Evolutionary conservation across 345 rosid species (phyloP), one percentile per base, ranked within the genome.

Genomic region (Syzygium aqueum): DNA sequence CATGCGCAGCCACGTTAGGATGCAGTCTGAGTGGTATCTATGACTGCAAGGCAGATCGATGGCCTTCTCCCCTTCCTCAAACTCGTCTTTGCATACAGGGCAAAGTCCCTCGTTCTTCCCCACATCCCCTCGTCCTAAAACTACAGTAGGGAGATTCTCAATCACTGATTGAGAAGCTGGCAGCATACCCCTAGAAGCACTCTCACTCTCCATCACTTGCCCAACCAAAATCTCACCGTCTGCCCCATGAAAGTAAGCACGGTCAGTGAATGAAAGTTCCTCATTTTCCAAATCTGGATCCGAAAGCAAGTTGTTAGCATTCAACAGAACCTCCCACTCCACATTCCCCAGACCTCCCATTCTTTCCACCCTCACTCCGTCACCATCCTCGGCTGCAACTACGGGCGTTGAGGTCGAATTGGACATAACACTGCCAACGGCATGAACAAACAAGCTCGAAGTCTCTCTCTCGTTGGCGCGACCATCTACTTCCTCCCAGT

Each of bases 401-500:
- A 90, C 51, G 0, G 97, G 97, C 15, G 95, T 89, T 37, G 97
- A 92, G 11, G 93, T 88, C 0, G 97, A 92, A 50, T 93, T 94
- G 1, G 97, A 94, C 84, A 92, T 93, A 85, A 86, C 94, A 86
- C 93, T 95, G 83, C 92, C 96, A 84, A 94, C 91, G 51, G 87
- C 96, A 89, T 92, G 97, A 43, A 94, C 90, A 89, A 92, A 92
- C 90, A 92, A 91, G 77, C 91, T 96, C 57, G 93, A 88, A 84
- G 92, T 89, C 73, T 94, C 95, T 73, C 98, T 92, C 87, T 95
- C 98, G 86, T 95, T 96, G n/a, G 87, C 87, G 73, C 91, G 90
- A 77, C 90, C 96, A 89, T 94, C 95, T 57, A 97, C 96, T 90
- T 97, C 98, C 90, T 96, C 99, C 99, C 99, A 97, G 90, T 95